Conservation (phyloP, 164 flowering plant genomes). For the Paratinospora sagittata region DNA sequence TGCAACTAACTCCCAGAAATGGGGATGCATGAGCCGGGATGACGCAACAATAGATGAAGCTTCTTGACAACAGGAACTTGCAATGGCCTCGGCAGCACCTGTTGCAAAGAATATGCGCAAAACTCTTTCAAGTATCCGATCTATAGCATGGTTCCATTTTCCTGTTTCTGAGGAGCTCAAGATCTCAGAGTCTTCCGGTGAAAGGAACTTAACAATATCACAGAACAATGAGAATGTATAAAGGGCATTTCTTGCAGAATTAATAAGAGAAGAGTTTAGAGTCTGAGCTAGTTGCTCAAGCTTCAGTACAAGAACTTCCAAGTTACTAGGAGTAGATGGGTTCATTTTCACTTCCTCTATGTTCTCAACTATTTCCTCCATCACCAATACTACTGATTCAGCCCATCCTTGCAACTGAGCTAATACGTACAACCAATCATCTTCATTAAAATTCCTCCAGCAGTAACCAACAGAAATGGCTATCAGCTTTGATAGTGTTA, state of each 20-base stretch:
- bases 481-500: slow-evolving; percentile 50
- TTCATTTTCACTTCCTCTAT: slow-evolving; percentile 39
- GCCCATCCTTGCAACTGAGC: slow-evolving; percentile 55
- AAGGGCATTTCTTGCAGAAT: slow-evolving; percentile 54
- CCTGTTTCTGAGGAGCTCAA: slow-evolving; percentile 30
- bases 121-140: slow-evolving; percentile 58
- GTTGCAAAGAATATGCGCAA: slow-evolving; percentile 83
- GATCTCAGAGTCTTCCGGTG: slow-evolving; percentile 24
- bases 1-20: slow-evolving; percentile 81
- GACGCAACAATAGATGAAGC: slow-evolving; percentile 56
- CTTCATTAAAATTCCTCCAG: slow-evolving; percentile 69
- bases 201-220: slow-evolving; percentile 28
- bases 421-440: slow-evolving; percentile 81
- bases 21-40: slow-evolving; percentile 38
- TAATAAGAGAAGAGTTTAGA: slow-evolving; percentile 31
- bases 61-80: slow-evolving; percentile 35
- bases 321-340: slow-evolving; percentile 25
- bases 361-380: slow-evolving; percentile 84
- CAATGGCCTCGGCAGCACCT: slow-evolving; percentile 72
- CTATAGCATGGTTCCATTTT: slow-evolving; percentile 43
- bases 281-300: slow-evolving; percentile 33
- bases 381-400: slow-evolving; percentile 62
- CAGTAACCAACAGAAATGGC: slow-evolving; percentile 72
- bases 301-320: slow-evolving; percentile 27
- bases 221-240: slow-evolving; percentile 43